Conservation (phyloP, 78 protist species). For the Corallochytrium limacisporum region DNA sequence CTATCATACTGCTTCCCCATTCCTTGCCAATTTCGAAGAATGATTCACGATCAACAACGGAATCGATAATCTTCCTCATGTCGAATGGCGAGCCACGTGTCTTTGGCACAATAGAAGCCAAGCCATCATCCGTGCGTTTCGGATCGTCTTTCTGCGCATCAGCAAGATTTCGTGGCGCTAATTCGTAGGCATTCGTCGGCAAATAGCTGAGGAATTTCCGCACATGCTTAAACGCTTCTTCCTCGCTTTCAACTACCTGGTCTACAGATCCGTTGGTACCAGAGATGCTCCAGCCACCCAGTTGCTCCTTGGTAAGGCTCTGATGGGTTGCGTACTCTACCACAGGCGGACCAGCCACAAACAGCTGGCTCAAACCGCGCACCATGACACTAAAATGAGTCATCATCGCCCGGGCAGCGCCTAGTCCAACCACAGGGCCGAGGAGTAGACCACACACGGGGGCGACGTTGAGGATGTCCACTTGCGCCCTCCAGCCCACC, state of each 20-base stretch:
- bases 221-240: background rate
- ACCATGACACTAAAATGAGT: background rate
- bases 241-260: background rate
- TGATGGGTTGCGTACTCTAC: background rate
- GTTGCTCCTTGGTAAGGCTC: background rate
- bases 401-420: background rate
- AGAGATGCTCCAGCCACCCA: background rate
- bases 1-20: background rate
- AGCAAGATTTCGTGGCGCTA: background rate
- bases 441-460: background rate
- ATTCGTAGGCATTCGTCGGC: background rate
- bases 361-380: background rate
- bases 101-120: background rate
- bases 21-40: background rate
- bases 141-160: no score
- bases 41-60: background rate
- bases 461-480: background rate
- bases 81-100: no score
- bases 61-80: background rate
- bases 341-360: conserved; percentile 2
- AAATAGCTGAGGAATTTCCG: background rate
- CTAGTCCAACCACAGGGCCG: background rate
- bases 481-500: background rate
- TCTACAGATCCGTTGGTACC: background rate
- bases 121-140: background rate